phyloP scores from a whole-genome alignment of 2,329 filamentous ascomycete species.

The Fragosphaeria purpurea region DNA sequence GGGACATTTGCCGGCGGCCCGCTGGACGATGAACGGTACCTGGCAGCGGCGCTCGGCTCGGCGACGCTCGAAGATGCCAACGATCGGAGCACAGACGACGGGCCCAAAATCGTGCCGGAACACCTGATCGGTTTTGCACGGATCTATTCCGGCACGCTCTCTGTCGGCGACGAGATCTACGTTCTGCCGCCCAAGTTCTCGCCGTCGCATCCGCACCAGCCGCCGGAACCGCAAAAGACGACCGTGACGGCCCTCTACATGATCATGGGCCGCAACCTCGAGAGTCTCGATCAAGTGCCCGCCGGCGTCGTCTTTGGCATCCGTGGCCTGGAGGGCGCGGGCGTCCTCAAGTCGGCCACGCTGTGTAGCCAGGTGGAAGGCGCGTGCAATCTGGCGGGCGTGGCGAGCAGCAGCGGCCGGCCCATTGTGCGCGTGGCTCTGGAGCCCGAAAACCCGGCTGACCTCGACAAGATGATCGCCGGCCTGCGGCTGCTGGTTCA shows the following conservation, averaged over 20 bases:
- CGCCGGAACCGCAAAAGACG: constrained; percentile 68
- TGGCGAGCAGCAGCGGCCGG: constrained; percentile 63
- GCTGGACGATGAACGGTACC: constrained; percentile 2
- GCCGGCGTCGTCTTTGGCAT: constrained; percentile 95
- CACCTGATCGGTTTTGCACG: constrained; percentile 91
- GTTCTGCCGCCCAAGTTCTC: constrained; percentile 90
- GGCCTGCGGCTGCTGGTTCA: constrained; percentile 82
- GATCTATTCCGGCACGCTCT: constrained; percentile 82
- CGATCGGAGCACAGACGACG: constrained; percentile 35
- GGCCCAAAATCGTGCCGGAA: constrained; percentile 62
- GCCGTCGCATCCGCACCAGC: constrained; percentile 61
- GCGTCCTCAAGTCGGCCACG: constrained; percentile 92
- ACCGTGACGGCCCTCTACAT: constrained; percentile 84
- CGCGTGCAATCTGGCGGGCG: constrained; percentile 80
- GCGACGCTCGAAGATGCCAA: constrained; percentile 1
- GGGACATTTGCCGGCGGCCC: constrained; percentile 30
- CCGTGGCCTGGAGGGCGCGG: constrained; percentile 71
- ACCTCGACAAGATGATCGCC: constrained; percentile 89
- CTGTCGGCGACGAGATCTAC: constrained; percentile 82
- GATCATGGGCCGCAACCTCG: constrained; percentile 86
- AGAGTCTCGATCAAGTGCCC: constrained; percentile 72
- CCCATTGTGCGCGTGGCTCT: constrained; percentile 93
- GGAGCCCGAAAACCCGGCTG: constrained; percentile 83
- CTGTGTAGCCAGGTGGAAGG: constrained; percentile 81
- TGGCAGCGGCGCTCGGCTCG: constrained; percentile 4